These are phyloP conservation scores for Cercospora zeina DNA, from an alignment of 2,329 filamentous ascomycete species.

Conservation along the genomic window DNA sequence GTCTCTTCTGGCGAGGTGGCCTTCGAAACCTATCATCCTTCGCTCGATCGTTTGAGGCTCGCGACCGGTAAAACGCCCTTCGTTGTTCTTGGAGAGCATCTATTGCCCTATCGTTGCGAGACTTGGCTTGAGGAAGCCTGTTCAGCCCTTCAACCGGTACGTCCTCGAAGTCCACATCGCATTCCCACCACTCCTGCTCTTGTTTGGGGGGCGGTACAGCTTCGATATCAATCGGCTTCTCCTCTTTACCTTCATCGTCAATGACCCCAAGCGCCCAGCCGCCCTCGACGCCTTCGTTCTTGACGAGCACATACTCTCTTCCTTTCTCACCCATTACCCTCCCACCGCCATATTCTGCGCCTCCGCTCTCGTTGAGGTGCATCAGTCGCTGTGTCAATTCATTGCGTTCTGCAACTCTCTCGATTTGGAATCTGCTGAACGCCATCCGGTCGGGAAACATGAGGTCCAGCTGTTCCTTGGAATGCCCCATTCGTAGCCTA, in stretches of 20 bases:
- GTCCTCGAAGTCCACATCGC: constrained; percentile 81
- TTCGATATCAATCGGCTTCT: constrained; percentile 93
- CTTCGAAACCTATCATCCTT: constrained; percentile 9
- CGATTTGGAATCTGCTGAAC: constrained; percentile 95
- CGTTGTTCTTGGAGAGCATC: constrained; percentile 47
- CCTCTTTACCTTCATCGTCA: constrained; percentile 74
- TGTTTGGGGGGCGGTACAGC: constrained; percentile 55
- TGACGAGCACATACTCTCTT: constrained; percentile 92
- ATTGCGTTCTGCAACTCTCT: constrained; percentile 87
- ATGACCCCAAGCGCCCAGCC: constrained; percentile 96
- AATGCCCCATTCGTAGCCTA: constrained; percentile 89
- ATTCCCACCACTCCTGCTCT: constrained; percentile 56
- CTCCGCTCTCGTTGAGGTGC: constrained; percentile 81
- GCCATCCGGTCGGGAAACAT: constrained; percentile 99
- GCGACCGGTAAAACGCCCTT: constrained; percentile 51
- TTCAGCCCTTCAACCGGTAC: constrained; percentile 90
- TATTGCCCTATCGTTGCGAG: constrained; percentile 30
- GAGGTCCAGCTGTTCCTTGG: constrained; percentile 88
- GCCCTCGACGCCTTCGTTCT: constrained; percentile 91
- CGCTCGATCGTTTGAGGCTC: constrained; percentile 30
- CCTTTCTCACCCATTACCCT: constrained; percentile 82
- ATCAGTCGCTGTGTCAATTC: constrained; percentile 92
- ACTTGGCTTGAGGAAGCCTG: constrained; percentile 66
- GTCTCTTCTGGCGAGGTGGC: constrained; percentile 25
- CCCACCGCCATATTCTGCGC: constrained; percentile 66